These are phyloP conservation scores for Claviceps africana DNA, from an alignment of 2,329 filamentous ascomycete genomes.

Conservation along the genomic window DNA sequence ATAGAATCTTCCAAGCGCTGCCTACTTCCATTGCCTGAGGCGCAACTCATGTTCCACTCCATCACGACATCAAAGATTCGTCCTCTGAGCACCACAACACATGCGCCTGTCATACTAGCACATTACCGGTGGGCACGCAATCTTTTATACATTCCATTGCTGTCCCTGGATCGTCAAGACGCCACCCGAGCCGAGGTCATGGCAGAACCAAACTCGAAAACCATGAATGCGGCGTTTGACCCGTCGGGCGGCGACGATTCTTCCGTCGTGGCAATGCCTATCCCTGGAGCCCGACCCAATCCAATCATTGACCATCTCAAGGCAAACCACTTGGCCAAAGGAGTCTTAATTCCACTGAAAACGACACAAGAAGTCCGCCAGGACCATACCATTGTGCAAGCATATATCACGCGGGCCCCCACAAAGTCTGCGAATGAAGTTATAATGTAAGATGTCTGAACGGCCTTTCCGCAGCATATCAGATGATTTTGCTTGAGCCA, in stretches of 20 bases:
- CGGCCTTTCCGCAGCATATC: no score
- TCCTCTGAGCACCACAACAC: not conserved
- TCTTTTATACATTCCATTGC: not conserved
- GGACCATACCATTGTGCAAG: constrained; percentile 43
- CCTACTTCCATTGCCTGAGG: not conserved
- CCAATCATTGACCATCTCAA: constrained; percentile 24
- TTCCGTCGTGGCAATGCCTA: not conserved
- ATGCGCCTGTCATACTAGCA: not conserved
- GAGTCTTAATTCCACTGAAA: constrained; percentile 47
- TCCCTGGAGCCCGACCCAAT: constrained; percentile 17
- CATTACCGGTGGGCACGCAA: not conserved
- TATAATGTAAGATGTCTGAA: constrained; percentile 43
- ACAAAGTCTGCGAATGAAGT: constrained; percentile 58
- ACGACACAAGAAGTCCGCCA: constrained; percentile 49
- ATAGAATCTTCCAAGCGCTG: not conserved
- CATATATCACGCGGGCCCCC: constrained; percentile 59
- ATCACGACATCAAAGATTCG: not conserved
- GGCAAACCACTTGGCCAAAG: constrained; percentile 23
- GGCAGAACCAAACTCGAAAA: not conserved
- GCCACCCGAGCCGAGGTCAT: not conserved
- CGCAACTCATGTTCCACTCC: not conserved
- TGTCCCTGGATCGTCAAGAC: not conserved
- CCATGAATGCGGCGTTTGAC: not conserved
- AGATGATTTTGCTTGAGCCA: not conserved
- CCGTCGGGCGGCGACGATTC: not conserved